Base-by-base conservation (phyloP, 2,329 filamentous ascomycete species). In the Nemania serpens region DNA sequence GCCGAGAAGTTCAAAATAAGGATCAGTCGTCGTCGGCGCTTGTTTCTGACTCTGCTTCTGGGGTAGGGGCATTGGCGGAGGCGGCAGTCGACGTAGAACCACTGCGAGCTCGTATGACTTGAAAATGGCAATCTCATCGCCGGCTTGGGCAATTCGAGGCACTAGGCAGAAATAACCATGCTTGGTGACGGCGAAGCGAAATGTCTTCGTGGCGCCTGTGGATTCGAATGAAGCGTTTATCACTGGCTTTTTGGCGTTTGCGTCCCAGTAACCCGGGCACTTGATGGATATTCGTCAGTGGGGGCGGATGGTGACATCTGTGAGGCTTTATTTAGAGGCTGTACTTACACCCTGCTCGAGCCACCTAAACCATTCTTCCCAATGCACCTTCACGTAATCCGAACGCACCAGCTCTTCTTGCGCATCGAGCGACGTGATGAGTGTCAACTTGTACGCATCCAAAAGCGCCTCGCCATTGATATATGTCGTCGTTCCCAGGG, bases 131-230 rank as follows among this genome's bases (percentile, higher is more conserved):
- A 68, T 59, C n/a, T 58, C 58, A 22, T 70, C 68, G 3, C 59
- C 49, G 7, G 58, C 22, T 36, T 63, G 39, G 2, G 61, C 58
- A 5, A 48, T 57, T 5, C 56, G 57, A 10, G 66, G 64, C 3
- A 69, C 67, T 2, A 70, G 41, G 45, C 66, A 69, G 55, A 70
- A 69, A 45, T 68, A 70, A 1, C 68, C 68, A 15, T 64, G 61
- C 20, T 18, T 58, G 2, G 68, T 70, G 2, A 67, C 51, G 5
- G 68, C 68, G 42, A 69, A 69, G n/a, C 65, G 60, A 50, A 66
- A 69, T 3, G 47, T 52, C 41, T 58, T 56, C 4, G 42, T 51
- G 12, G 58, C 61, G 5, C 54, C 56, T 1, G 68, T 65, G 22
- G 55, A 57, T 34, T 66, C 61, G 36, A 62, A 67, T 11, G 61